Conservation (phyloP, 768 basidiomycete genomes). For the Xerocomellus amylosporus region DNA sequence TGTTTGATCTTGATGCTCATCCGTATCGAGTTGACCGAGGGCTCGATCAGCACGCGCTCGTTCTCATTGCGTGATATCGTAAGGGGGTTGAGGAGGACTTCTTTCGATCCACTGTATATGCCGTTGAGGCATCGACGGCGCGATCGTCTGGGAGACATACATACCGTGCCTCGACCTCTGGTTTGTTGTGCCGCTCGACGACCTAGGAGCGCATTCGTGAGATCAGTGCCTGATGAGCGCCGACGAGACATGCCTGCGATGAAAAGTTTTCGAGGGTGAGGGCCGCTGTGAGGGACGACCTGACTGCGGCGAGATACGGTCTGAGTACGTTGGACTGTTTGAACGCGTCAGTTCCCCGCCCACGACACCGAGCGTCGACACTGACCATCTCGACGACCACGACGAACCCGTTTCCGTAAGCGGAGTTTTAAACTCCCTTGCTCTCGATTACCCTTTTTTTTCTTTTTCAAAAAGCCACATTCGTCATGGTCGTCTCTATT, state of each 20-base stretch:
- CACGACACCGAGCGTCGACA: conserved; percentile 3
- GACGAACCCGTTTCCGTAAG: conserved; percentile 5
- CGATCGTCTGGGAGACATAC: conserved; percentile 15
- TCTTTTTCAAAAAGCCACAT: conserved; percentile 5
- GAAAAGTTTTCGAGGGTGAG: conserved; percentile 97
- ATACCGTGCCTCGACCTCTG: conserved; percentile 88
- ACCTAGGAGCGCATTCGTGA: conserved; percentile 47
- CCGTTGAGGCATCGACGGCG: conserved; percentile 1
- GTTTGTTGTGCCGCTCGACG: conserved; percentile 96
- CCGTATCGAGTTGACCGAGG: conserved; percentile 95
- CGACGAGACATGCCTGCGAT: conserved; percentile 53
- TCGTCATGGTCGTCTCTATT: conserved; percentile 56
- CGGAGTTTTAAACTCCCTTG: conserved; percentile 46
- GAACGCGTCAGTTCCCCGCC: conserved; percentile 9
- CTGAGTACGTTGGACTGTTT: conserved; percentile 88
- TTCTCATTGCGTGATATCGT: conserved; percentile 96
- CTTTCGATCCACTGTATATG: conserved; percentile 74
- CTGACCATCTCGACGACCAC: conserved; percentile 50
- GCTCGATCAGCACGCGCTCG: conserved; percentile 95
- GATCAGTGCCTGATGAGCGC: conserved; percentile 11
- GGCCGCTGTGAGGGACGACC: conserved; percentile 96
- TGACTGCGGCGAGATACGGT: conserved; percentile 93
- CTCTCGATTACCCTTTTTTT: background rate
- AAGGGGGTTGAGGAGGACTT: conserved; percentile 90
- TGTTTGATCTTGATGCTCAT: conserved; percentile 99